A percentile compares a stretch with the other conserved stretches of the same genome.
These are phyloP conservation scores for Oryza nivara DNA, from an alignment of 176 grass and related monocot species.

Conservation along the genomic window DNA sequence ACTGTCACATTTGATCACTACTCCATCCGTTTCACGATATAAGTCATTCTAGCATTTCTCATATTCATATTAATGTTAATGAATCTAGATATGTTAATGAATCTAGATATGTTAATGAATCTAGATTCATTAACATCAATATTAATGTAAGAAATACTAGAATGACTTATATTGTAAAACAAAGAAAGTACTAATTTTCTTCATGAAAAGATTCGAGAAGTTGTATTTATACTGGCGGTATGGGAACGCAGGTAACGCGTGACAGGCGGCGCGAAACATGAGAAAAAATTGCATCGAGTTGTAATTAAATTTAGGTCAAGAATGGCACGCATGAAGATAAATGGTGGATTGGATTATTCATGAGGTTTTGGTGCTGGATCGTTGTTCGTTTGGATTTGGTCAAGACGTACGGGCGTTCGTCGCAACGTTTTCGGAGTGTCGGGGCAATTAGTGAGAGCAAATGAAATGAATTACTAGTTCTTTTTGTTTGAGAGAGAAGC, in stretches of 20 bases:
- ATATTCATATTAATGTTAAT: too few species aligned
- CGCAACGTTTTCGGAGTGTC: neutral
- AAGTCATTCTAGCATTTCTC: too few species aligned
- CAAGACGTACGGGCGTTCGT: neutral
- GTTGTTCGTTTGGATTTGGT: neutral
- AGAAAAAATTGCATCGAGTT: neutral
- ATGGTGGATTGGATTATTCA: neutral
- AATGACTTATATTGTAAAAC: too few species aligned
- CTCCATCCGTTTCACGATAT: too few species aligned
- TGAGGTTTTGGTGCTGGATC: neutral
- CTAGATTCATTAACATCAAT: too few species aligned
- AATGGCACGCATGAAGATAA: neutral
- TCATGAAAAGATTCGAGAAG: neutral
- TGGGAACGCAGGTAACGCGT: neutral
- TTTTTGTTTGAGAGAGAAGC: neutral
- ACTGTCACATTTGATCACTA: too few species aligned
- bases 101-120: too few species aligned
- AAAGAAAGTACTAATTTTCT: neutral
- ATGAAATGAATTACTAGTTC: neutral
- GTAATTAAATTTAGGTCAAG: neutral
- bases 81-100: too few species aligned
- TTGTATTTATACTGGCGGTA: neutral
- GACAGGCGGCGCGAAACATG: neutral
- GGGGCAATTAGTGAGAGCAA: neutral
- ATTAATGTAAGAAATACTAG: too few species aligned